phyloP scores from a whole-genome alignment of 2,329 filamentous ascomycete genomes.

The Botryotinia convoluta region DNA sequence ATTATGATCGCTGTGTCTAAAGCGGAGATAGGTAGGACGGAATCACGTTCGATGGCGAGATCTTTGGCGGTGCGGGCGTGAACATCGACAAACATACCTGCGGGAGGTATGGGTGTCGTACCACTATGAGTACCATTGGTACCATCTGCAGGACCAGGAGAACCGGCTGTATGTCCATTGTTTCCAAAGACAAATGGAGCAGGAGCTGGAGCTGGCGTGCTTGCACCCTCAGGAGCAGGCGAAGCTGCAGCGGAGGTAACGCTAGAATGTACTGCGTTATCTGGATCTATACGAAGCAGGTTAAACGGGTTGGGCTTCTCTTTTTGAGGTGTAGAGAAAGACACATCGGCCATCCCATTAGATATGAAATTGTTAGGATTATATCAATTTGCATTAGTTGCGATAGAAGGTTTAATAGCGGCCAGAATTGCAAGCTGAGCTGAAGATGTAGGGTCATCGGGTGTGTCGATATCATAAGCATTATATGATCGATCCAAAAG shows the following conservation, averaged over 20 bases:
- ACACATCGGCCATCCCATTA: conserved; percentile 38
- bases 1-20: conserved; percentile 88
- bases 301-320: conserved; percentile 66
- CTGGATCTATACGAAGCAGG: conserved; percentile 64
- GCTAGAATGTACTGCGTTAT: conserved; percentile 68
- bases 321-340: conserved; percentile 58
- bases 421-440: conserved; percentile 72
- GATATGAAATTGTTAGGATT: conserved; percentile 38
- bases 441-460: conserved; percentile 83
- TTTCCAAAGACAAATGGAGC: conserved; percentile 53
- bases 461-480: conserved; percentile 80
- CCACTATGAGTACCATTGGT: conserved; percentile 50
- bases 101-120: conserved; percentile 43
- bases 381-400: conserved; percentile 43
- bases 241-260: conserved; percentile 80
- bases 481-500: conserved; percentile 87
- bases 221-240: conserved; percentile 73
- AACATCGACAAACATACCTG: conserved; percentile 41
- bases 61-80: conserved; percentile 42
- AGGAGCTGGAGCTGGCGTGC: conserved; percentile 59
- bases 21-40: conserved; percentile 76
- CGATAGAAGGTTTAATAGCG: conserved; percentile 59
- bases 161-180: conserved; percentile 29
- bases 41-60: conserved; percentile 70
- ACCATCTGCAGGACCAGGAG: conserved; percentile 34